phyloP scores from a whole-genome alignment of 2,329 filamentous ascomycete species.

The Trichoderma koningii region DNA sequence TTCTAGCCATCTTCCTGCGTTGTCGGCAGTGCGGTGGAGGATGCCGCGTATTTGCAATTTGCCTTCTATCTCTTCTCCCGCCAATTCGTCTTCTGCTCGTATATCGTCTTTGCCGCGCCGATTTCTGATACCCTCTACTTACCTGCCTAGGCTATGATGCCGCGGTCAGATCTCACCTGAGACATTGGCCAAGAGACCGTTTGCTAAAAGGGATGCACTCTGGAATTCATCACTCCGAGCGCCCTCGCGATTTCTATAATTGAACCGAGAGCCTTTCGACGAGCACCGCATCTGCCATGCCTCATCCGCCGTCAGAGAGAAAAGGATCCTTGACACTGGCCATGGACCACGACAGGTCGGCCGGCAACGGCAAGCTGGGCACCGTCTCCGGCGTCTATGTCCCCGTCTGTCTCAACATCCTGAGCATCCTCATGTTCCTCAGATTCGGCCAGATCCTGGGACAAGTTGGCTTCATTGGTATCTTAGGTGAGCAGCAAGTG shows the following conservation, averaged over 20 bases:
- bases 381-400: constrained; percentile 81
- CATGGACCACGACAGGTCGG: constrained; percentile 42
- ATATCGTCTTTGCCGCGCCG: background rate
- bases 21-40: background rate
- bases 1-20: background rate
- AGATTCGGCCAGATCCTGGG: constrained; percentile 84
- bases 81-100: background rate
- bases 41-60: background rate
- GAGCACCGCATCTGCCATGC: constrained; percentile 12
- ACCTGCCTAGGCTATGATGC: background rate
- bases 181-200: background rate
- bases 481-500: constrained; percentile 61
- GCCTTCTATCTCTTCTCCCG: background rate
- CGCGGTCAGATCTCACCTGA: background rate
- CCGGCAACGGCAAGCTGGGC: constrained; percentile 63
- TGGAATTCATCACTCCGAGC: background rate
- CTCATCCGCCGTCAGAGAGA: constrained; percentile 28
- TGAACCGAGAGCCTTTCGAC: background rate
- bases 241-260: background rate
- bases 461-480: constrained; percentile 76
- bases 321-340: constrained; percentile 28
- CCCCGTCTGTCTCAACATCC: constrained; percentile 83
- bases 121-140: background rate
- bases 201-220: background rate
- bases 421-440: constrained; percentile 91